A percentile compares a stretch with the other conserved stretches of the same genome.
phyloP scores from a whole-genome alignment of 1,284 basidiomycete species.

The Ceratobasidium theobromae region DNA sequence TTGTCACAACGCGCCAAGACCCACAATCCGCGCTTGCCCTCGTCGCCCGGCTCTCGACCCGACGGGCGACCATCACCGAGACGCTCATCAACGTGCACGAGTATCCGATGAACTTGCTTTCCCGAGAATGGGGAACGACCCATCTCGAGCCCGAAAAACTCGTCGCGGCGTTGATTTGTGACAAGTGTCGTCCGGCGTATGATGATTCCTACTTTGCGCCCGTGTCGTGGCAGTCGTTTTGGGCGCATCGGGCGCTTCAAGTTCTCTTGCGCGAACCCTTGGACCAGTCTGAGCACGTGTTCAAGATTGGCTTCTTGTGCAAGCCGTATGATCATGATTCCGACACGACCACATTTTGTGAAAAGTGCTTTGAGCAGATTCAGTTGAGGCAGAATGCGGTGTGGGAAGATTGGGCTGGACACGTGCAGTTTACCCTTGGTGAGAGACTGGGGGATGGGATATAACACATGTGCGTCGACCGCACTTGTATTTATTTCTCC shows the following conservation, averaged over 20 bases:
- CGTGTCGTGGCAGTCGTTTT: conserved; percentile 23
- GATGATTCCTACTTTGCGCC: neutral
- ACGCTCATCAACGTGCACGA: neutral
- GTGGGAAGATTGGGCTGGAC: conserved; percentile 19
- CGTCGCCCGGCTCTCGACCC: conserved; percentile 1
- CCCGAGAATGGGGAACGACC: conserved; percentile 1
- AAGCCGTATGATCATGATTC: conserved; percentile 15
- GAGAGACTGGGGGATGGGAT: neutral
- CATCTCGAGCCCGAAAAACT: neutral
- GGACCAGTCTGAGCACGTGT: conserved; percentile 2
- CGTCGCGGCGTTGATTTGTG: neutral
- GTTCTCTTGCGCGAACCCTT: neutral
- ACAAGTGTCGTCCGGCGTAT: neutral
- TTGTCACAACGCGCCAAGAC: neutral
- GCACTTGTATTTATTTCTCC: no score
- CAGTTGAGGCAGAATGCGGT: conserved; percentile 1
- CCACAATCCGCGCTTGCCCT: conserved; percentile 1
- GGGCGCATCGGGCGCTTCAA: neutral
- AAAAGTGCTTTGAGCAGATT: conserved; percentile 21
- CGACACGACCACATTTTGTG: conserved; percentile 1
- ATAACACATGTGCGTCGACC: no score
- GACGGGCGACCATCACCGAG: conserved; percentile 3
- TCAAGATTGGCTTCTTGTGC: conserved; percentile 20
- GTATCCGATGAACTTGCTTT: conserved; percentile 10
- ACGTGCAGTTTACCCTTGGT: neutral